These are phyloP conservation scores for Peterozyma toletana DNA, from an alignment of 805 yeast species.

Conservation along the genomic window DNA sequence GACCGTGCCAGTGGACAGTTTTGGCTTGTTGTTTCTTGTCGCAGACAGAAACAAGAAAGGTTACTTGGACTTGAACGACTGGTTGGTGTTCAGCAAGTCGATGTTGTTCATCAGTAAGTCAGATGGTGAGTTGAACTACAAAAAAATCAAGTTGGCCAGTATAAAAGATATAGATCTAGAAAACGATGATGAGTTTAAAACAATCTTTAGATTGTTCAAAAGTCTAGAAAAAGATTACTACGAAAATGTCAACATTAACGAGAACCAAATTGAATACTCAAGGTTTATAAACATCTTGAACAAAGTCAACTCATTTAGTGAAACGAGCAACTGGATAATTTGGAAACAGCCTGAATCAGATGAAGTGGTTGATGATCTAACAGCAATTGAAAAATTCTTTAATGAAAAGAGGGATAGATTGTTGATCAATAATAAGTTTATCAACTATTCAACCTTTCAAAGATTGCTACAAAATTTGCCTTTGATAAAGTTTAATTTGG, in stretches of 20 bases:
- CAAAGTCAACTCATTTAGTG: conserved; percentile 10
- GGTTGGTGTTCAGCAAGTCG: conserved; percentile 61
- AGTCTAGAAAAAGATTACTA: conserved; percentile 30
- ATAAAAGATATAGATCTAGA: conserved; percentile 10
- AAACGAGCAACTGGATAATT: not conserved
- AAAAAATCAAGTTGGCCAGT: conserved; percentile 5
- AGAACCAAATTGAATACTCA: conserved; percentile 11
- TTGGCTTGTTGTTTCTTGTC: conserved; percentile 68
- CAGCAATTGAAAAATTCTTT: conserved; percentile 2
- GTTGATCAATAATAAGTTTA: conserved; percentile 8
- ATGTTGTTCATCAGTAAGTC: conserved; percentile 33
- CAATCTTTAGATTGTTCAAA: conserved; percentile 47
- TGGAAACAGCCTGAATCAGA: not conserved
- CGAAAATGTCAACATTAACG: conserved; percentile 3
- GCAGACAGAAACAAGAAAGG: conserved; percentile 75
- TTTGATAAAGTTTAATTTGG: conserved; percentile 16
- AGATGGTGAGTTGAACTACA: conserved; percentile 18
- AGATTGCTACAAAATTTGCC: conserved; percentile 18
- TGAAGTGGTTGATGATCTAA: not conserved
- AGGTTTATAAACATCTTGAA: conserved; percentile 16
- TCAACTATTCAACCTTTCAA: conserved; percentile 14
- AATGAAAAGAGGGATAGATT: conserved; percentile 10
- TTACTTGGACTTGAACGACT: conserved; percentile 58
- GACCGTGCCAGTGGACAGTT: not conserved
- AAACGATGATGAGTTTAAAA: conserved; percentile 34